Percentiles rank a stretch among this genome's conserved stretches.
Conservation (phyloP, 495 filamentous ascomycete genomes). For the Aspergillus homomorphus region DNA sequence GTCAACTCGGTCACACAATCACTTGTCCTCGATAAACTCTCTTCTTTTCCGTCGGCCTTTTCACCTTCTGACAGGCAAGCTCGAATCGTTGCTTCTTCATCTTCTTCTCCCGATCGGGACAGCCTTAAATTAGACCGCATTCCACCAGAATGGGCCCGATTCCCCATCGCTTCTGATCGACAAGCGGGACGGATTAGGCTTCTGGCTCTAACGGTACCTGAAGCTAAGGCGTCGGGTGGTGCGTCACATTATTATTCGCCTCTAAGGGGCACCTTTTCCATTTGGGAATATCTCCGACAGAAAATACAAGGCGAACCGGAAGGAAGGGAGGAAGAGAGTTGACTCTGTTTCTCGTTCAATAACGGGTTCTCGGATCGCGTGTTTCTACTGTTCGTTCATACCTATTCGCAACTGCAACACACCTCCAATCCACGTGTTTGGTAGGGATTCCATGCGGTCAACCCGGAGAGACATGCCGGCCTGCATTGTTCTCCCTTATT, state of each 20-base stretch:
- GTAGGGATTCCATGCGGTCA: slow-evolving; percentile 3
- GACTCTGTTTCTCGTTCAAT: not conserved
- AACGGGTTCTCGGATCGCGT: too few species aligned
- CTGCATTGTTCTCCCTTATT: slow-evolving; percentile 3
- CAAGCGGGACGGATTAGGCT: slow-evolving; percentile 19
- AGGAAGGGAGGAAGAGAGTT: not conserved
- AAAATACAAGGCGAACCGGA: not conserved
- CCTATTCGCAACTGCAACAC: not conserved
- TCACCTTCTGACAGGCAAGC: not conserved
- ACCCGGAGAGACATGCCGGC: slow-evolving; percentile 8
- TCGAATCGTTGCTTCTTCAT: not conserved
- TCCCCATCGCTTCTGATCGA: slow-evolving; percentile 9
- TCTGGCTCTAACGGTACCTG: slow-evolving; percentile 19
- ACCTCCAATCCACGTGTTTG: slow-evolving; percentile 8
- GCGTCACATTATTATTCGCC: slow-evolving; percentile 12
- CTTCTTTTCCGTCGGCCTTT: not conserved
- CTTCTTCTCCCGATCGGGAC: slow-evolving; percentile 1
- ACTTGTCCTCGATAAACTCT: not conserved
- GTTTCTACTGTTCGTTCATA: not conserved
- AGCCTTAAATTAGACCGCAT: slow-evolving; percentile 1
- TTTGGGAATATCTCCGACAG: slow-evolving; percentile 1
- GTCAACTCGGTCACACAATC: slow-evolving; percentile 6
- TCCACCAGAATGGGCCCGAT: slow-evolving; percentile 13
- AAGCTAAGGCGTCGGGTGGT: slow-evolving; percentile 17
- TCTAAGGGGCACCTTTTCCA: slow-evolving; percentile 8